Conservation (phyloP, 805 yeast species). For the Schwanniomyces sp. region DNA sequence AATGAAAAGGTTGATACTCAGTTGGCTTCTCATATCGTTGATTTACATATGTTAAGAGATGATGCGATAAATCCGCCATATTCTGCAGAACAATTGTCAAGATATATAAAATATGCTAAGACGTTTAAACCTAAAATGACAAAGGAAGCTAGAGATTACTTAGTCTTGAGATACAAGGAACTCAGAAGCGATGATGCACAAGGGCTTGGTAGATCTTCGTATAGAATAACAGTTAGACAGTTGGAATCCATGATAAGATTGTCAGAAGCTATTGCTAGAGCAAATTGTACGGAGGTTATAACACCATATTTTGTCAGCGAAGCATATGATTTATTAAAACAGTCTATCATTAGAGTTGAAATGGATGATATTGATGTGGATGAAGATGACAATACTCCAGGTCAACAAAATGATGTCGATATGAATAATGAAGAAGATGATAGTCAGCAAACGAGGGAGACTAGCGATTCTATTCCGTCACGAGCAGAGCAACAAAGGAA, state of each 20-base stretch:
- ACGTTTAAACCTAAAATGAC: conserved; percentile 91
- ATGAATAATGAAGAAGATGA: conserved; percentile 11
- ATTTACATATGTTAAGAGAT: conserved; percentile 87
- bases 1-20: conserved; percentile 88
- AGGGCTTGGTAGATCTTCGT: conserved; percentile 80
- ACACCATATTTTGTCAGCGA: conserved; percentile 86
- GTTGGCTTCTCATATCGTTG: conserved; percentile 89
- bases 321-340: conserved; percentile 86
- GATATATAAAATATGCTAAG: conserved; percentile 88
- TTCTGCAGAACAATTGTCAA: conserved; percentile 79
- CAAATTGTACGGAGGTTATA: conserved; percentile 88
- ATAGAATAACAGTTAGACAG: conserved; percentile 95
- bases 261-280: conserved; percentile 95
- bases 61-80: conserved; percentile 88
- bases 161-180: conserved; percentile 80
- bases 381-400: conserved; percentile 47
- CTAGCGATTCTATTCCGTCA: background rate
- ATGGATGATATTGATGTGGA: conserved; percentile 88
- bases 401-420: conserved; percentile 16
- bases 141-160: conserved; percentile 70
- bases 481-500: conserved; percentile 22
- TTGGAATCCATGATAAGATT: conserved; percentile 90
- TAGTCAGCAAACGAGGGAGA: conserved; percentile 1
- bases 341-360: conserved; percentile 90
- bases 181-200: conserved; percentile 88